A percentile compares a stretch with the other conserved stretches of the same genome.
Conservation (phyloP, 1,284 basidiomycete genomes). For the Tilletiopsis washingtonensis region DNA sequence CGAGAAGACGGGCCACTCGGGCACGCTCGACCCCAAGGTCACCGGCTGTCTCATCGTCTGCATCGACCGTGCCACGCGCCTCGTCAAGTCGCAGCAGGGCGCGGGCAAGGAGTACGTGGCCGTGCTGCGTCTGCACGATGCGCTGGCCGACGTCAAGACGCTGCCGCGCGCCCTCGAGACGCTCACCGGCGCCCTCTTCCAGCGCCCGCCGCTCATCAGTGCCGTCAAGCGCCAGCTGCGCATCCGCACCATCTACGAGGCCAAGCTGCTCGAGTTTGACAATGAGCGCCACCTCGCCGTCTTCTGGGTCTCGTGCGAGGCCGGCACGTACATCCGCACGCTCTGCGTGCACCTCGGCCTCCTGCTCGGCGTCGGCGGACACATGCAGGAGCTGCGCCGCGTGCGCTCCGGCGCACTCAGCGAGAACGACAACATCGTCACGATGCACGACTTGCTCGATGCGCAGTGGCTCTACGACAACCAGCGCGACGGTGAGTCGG, state of each 20-base stretch:
- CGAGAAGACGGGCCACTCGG: constrained; percentile 97
- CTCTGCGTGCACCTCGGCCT: constrained; percentile 95
- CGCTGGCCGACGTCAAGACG: constrained; percentile 69
- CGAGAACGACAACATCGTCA: constrained; percentile 96
- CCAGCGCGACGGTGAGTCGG: constrained; percentile 73
- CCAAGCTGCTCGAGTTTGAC: constrained; percentile 92
- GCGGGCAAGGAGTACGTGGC: constrained; percentile 99
- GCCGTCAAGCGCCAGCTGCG: constrained; percentile 98
- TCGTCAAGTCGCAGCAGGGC: constrained; percentile 98
- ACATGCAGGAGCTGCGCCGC: constrained; percentile 97
- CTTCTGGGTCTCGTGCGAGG: constrained; percentile 98
- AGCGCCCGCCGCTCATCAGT: constrained; percentile 95
- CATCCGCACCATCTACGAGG: constrained; percentile 94
- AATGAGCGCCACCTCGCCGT: constrained; percentile 93
- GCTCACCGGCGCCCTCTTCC: constrained; percentile 94
- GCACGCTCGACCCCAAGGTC: constrained; percentile 97
- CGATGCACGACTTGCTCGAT: constrained; percentile 99
- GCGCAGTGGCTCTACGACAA: constrained; percentile 99
- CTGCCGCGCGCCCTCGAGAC: constrained; percentile 92
- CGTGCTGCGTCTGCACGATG: constrained; percentile 83
- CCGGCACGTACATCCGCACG: constrained; percentile 96
- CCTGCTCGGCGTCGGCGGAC: constrained; percentile 89
- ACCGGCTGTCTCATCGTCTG: constrained; percentile 98
- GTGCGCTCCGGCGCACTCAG: constrained; percentile 92
- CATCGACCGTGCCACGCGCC: constrained; percentile 96